Conservation (phyloP, 257 asterid genomes). For the Solanum dulcamara region DNA sequence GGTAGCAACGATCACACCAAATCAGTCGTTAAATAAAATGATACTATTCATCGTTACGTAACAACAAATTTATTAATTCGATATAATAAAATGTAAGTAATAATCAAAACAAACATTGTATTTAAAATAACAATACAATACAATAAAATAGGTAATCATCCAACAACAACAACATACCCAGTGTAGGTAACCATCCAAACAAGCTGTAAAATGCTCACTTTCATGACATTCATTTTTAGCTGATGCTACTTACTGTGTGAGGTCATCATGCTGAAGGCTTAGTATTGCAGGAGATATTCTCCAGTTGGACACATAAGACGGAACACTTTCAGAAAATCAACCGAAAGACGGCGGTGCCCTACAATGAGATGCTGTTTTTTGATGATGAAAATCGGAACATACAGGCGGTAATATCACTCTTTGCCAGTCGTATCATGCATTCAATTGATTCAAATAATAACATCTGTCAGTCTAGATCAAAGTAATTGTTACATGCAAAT, state of each 20-base stretch:
- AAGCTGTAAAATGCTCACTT: not conserved
- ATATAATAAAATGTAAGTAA: no score
- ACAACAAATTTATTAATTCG: not conserved
- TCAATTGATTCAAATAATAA: not conserved
- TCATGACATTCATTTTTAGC: not conserved
- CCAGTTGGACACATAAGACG: constrained; percentile 83
- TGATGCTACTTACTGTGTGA: not conserved
- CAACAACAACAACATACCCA: no score
- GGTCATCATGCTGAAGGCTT: constrained; percentile 3
- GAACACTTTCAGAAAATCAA: constrained; percentile 70
- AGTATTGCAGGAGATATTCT: constrained; percentile 66
- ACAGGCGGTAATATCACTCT: constrained; percentile 39
- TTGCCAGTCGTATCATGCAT: not conserved
- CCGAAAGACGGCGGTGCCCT: constrained; percentile 51
- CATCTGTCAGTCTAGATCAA: not conserved
- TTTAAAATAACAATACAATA: not conserved
- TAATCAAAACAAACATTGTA: no score
- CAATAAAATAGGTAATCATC: not conserved
- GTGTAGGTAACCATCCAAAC: not conserved
- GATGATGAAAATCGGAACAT: constrained; percentile 86
- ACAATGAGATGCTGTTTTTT: constrained; percentile 72
- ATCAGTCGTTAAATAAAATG: not conserved
- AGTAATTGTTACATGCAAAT: not conserved
- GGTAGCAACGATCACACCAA: not conserved
- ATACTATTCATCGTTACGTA: not conserved